These are phyloP conservation scores for Durotheca rogersii DNA, from an alignment of 495 filamentous ascomycete genomes.

Conservation along the genomic window DNA sequence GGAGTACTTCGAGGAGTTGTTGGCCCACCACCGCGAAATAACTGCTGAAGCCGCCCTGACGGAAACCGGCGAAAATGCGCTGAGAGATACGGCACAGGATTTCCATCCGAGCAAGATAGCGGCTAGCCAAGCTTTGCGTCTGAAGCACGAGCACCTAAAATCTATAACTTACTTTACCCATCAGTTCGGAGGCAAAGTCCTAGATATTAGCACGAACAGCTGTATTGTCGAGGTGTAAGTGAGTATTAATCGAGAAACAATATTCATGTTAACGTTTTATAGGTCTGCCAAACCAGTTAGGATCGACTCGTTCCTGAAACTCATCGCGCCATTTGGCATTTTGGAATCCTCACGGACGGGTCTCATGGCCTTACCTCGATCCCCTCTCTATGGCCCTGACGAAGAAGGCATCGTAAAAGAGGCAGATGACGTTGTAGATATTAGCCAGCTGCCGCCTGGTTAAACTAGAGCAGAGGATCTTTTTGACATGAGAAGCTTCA, in stretches of 20 bases:
- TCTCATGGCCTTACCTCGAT: slow-evolving; percentile 94
- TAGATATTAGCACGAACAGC: slow-evolving; percentile 97
- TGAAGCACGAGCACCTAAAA: slow-evolving; percentile 96
- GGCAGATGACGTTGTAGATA: slow-evolving; percentile 87
- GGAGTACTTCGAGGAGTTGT: slow-evolving; percentile 95
- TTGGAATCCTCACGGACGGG: slow-evolving; percentile 92
- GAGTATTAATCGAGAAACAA: background rate
- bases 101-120: slow-evolving; percentile 87
- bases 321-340: slow-evolving; percentile 93
- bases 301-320: slow-evolving; percentile 97
- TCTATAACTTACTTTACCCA: slow-evolving; percentile 93
- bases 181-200: slow-evolving; percentile 94
- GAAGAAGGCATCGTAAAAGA: slow-evolving; percentile 81
- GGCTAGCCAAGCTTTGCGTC: slow-evolving; percentile 80
- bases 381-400: slow-evolving; percentile 72
- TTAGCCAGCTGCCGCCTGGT: slow-evolving; percentile 87
- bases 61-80: slow-evolving; percentile 36
- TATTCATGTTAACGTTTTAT: slow-evolving; percentile 21
- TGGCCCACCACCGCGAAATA: slow-evolving; percentile 87
- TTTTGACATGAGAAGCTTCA: slow-evolving; percentile 4
- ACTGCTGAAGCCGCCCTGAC: slow-evolving; percentile 43
- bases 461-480: slow-evolving; percentile 45
- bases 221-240: slow-evolving; percentile 97
- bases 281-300: slow-evolving; percentile 90
- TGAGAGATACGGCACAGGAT: slow-evolving; percentile 54